Conservation (phyloP, 805 yeast genomes). For the Candida orba region DNA sequence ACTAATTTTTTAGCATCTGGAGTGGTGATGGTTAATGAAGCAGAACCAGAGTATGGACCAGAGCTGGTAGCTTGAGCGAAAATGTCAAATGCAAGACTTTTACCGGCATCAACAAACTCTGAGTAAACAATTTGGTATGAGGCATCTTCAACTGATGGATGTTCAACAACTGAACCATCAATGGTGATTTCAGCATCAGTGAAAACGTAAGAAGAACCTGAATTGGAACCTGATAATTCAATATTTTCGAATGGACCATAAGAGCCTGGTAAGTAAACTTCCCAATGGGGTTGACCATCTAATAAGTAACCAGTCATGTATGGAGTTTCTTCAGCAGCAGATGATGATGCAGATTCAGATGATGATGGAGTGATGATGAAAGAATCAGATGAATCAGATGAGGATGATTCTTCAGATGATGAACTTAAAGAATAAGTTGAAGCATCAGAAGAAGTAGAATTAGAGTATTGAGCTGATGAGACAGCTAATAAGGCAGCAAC, state of each 20-base stretch:
- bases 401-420: slow-evolving; percentile 12
- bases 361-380: slow-evolving; percentile 18
- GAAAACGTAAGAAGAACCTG: slow-evolving; percentile 17
- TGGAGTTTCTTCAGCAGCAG: slow-evolving; percentile 13
- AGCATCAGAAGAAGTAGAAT: slow-evolving; percentile 7
- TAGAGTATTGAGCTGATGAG: slow-evolving; percentile 10
- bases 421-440: slow-evolving; percentile 6
- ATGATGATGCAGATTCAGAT: slow-evolving; percentile 9
- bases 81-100: slow-evolving; percentile 11
- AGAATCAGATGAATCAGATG: slow-evolving; percentile 10
- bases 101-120: slow-evolving; percentile 4
- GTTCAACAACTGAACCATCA: slow-evolving; percentile 11
- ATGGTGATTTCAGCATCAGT: slow-evolving; percentile 11
- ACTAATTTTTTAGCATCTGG: slow-evolving; percentile 11
- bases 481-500: slow-evolving; percentile 9
- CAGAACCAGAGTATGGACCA: slow-evolving; percentile 18
- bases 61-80: slow-evolving; percentile 12
- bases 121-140: slow-evolving; percentile 13
- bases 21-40: slow-evolving; percentile 9
- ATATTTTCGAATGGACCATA: slow-evolving; percentile 18
- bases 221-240: slow-evolving; percentile 16
- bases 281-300: slow-evolving; percentile 23
- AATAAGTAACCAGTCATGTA: slow-evolving; percentile 21
- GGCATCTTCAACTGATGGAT: slow-evolving; percentile 5
- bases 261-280: slow-evolving; percentile 18